Conservation (phyloP, 2,329 filamentous ascomycete genomes). For the Fusarium sp. region DNA sequence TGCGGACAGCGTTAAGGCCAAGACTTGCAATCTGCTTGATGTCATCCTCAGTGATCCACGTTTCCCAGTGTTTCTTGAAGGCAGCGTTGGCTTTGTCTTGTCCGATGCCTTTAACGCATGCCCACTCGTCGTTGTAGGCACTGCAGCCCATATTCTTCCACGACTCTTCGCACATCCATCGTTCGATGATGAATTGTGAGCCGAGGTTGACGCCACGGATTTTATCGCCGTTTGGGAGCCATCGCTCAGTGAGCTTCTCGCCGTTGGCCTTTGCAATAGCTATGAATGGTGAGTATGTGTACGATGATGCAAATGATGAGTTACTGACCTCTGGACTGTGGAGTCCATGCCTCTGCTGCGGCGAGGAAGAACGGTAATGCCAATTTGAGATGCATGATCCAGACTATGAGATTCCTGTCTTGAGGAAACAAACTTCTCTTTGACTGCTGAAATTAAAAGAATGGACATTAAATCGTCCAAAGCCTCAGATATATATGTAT, state of each 20-base stretch:
- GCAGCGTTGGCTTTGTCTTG: slow-evolving; percentile 41
- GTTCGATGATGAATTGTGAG: slow-evolving; percentile 47
- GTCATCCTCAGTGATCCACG: slow-evolving; percentile 41
- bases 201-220: slow-evolving; percentile 46
- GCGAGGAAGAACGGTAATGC: not conserved
- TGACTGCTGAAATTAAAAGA: not conserved
- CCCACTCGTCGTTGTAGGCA: slow-evolving; percentile 44
- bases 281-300: not conserved
- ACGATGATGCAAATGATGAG: rapidly evolving
- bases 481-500: not conserved
- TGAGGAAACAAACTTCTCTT: rapidly evolving
- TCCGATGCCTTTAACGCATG: slow-evolving; percentile 42
- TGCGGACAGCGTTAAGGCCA: slow-evolving; percentile 44
- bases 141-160: slow-evolving; percentile 46
- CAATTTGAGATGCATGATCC: not conserved
- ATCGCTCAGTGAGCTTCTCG: slow-evolving; percentile 15
- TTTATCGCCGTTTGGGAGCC: slow-evolving; percentile 30
- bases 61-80: slow-evolving; percentile 45
- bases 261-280: not conserved
- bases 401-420: rapidly evolving
- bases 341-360: slow-evolving; percentile 10
- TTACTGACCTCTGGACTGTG: slow-evolving; percentile 9
- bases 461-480: not conserved
- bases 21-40: slow-evolving; percentile 43
- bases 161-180: slow-evolving; percentile 44